Evolutionary conservation across 139 green algal species (phyloP).

Genomic region (Auxenochlorella pyrenoidosa): DNA sequence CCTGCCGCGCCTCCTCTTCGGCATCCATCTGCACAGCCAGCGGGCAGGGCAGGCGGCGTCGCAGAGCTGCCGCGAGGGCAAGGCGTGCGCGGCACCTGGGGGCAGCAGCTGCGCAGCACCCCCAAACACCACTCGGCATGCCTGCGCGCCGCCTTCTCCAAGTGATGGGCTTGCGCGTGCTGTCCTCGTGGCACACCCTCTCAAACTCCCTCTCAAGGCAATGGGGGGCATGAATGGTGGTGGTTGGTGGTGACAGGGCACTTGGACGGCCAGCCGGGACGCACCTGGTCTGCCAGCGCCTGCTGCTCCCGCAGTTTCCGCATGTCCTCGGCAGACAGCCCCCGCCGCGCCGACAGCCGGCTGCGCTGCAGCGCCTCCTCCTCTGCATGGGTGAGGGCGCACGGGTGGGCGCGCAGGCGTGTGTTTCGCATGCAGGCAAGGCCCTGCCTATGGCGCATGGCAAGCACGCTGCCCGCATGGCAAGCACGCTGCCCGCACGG

Average conservation of each 20-base stretch:
- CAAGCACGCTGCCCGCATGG: background rate
- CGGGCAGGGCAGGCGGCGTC: background rate
- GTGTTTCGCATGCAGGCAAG: no score
- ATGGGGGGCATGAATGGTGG: no score
- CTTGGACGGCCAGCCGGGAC: no score
- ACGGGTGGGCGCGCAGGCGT: no score
- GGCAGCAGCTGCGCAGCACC: background rate
- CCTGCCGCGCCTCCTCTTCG: conserved; percentile 22
- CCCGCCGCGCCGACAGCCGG: conserved; percentile 42
- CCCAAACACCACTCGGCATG: background rate
- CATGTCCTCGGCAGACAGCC: conserved; percentile 57
- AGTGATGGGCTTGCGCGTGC: no score
- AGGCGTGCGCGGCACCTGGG: background rate
- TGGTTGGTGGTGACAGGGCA: no score
- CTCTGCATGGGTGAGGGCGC: conserved; percentile 31
- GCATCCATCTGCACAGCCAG: conserved; percentile 28
- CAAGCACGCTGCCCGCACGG: background rate
- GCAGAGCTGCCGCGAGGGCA: no score
- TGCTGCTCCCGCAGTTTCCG: conserved; percentile 34
- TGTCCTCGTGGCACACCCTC: no score
- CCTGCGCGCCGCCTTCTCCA: no score
- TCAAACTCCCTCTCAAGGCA: no score
- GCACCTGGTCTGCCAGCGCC: conserved; percentile 42
- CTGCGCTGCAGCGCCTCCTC: conserved; percentile 54
- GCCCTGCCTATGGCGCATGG: background rate